phyloP scores from a whole-genome alignment of 2,329 filamentous ascomycete species.

The Gnomoniopsis smithogilvyi region DNA sequence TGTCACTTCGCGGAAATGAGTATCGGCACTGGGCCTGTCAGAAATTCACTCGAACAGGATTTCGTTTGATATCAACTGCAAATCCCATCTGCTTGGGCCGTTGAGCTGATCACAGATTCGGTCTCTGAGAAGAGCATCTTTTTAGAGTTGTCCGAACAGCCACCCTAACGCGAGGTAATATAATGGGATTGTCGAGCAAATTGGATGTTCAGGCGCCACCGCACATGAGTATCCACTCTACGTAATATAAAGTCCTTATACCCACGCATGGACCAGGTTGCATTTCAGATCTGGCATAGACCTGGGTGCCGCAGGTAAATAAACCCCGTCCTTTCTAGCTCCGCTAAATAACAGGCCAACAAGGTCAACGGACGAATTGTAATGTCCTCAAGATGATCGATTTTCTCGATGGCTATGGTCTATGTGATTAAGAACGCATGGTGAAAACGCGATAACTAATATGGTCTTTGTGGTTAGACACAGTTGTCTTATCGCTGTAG shows the following conservation, averaged over 20 bases:
- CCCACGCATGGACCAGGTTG: neutral
- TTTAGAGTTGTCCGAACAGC: neutral
- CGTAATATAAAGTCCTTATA: no score
- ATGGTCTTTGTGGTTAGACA: no score
- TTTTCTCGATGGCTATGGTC: neutral
- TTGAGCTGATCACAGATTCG: neutral
- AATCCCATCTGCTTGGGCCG: neutral
- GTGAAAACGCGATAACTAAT: no score
- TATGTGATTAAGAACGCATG: neutral
- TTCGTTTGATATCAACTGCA: neutral
- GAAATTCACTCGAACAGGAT: neutral
- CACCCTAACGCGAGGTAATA: neutral
- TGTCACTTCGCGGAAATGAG: conserved; percentile 10
- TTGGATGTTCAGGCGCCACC: conserved; percentile 1
- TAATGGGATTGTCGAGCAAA: neutral
- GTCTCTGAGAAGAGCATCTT: neutral
- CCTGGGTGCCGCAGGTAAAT: neutral
- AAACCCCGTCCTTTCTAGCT: neutral
- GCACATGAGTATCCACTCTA: neutral
- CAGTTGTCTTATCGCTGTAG: neutral
- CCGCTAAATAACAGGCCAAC: neutral
- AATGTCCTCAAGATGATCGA: neutral
- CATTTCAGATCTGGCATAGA: neutral
- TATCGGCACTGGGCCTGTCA: conserved; percentile 10
- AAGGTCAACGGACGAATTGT: neutral